Evolutionary conservation across 208 protist genomes (phyloP).

Genomic region (Wallacemonas sp.): DNA sequence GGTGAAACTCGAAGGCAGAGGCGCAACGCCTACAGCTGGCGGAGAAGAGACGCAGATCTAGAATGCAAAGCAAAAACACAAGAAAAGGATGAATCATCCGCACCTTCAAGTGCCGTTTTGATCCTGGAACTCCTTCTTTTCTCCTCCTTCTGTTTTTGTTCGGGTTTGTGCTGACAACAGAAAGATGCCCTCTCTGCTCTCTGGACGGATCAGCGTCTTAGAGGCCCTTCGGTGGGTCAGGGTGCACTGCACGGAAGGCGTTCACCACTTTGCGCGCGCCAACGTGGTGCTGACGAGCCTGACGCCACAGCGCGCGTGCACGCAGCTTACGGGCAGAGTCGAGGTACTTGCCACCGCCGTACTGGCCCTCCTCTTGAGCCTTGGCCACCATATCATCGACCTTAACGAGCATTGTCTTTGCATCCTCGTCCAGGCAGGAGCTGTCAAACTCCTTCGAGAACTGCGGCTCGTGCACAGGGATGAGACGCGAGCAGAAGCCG

Average conservation of each 20-base stretch:
- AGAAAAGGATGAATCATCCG: too few relatives aligned
- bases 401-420: conserved; percentile 45
- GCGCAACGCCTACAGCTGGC: too few relatives aligned
- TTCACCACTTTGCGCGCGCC: conserved; percentile 43
- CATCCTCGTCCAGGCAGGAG: conserved; percentile 42
- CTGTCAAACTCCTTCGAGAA: conserved; percentile 28
- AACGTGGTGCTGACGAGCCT: conserved; percentile 65
- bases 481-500: conserved; percentile 37
- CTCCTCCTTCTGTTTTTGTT: neutral
- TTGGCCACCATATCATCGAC: conserved; percentile 42
- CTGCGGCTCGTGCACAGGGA: conserved; percentile 37
- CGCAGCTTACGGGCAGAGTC: conserved; percentile 38
- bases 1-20: too few relatives aligned
- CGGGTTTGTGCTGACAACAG: neutral
- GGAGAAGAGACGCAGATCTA: too few relatives aligned
- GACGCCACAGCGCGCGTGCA: conserved; percentile 57
- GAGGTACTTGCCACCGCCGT: conserved; percentile 43
- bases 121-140: neutral
- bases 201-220: neutral
- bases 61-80: too few relatives aligned
- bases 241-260: conserved; percentile 48
- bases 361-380: conserved; percentile 32
- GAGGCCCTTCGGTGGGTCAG: conserved; percentile 18
- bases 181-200: neutral
- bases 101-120: neutral